phyloP scores from a whole-genome alignment of 2,329 filamentous ascomycete genomes.

The Thermothelomyces thermophilus region DNA sequence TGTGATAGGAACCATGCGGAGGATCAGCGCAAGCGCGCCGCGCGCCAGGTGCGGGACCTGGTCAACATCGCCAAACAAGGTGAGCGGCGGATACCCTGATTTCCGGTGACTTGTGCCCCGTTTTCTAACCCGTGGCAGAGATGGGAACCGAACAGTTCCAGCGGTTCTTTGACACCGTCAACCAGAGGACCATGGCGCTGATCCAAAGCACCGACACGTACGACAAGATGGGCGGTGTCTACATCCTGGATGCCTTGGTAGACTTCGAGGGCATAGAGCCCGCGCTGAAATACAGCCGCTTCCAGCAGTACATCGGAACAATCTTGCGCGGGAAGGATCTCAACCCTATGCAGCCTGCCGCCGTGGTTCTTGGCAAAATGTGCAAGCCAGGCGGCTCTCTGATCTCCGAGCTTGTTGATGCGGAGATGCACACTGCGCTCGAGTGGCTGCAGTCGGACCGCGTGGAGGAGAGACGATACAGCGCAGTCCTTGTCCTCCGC shows the following conservation, averaged over 20 bases:
- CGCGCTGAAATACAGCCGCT: slow-evolving; percentile 87
- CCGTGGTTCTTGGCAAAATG: slow-evolving; percentile 80
- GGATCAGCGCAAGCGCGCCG: slow-evolving; percentile 50
- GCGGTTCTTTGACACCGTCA: slow-evolving; percentile 49
- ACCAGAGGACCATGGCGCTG: slow-evolving; percentile 53
- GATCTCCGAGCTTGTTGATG: slow-evolving; percentile 92
- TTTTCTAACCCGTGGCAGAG: slow-evolving; percentile 43
- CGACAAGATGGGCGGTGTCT: slow-evolving; percentile 85
- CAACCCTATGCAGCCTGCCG: slow-evolving; percentile 82
- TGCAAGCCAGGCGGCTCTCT: slow-evolving; percentile 88
- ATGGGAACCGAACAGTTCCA: slow-evolving; percentile 72
- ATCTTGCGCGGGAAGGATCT: slow-evolving; percentile 88
- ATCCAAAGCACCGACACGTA: slow-evolving; percentile 80
- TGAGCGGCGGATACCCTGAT: slow-evolving; percentile 26
- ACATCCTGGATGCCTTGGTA: slow-evolving; percentile 86
- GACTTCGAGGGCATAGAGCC: slow-evolving; percentile 95
- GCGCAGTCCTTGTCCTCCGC: slow-evolving; percentile 81
- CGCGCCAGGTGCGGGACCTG: slow-evolving; percentile 48
- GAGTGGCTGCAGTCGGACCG: slow-evolving; percentile 96
- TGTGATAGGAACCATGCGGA: slow-evolving; percentile 30
- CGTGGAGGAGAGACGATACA: slow-evolving; percentile 87
- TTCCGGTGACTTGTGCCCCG: not conserved
- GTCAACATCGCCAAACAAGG: slow-evolving; percentile 51
- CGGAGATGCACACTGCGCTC: slow-evolving; percentile 90
- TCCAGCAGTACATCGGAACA: slow-evolving; percentile 81